These are phyloP conservation scores for Gymnopilus dilepis DNA, from an alignment of 768 basidiomycete genomes.

Conservation along the genomic window DNA sequence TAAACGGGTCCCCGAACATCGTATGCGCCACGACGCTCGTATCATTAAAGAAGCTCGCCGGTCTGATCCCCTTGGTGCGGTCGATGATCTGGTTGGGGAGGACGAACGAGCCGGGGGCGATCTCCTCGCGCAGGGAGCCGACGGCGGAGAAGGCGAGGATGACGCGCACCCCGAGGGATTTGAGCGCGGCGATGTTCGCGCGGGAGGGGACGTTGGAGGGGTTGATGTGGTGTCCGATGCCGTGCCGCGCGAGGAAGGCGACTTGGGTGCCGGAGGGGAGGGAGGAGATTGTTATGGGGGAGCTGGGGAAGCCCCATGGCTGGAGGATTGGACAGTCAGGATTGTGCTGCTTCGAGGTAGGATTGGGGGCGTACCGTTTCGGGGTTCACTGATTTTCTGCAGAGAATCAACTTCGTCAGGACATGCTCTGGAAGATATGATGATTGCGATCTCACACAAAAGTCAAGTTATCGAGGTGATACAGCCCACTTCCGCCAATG, in stretches of 20 bases:
- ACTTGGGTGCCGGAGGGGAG: slow-evolving; percentile 80
- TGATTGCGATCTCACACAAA: slow-evolving; percentile 62
- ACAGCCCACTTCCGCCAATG: slow-evolving; percentile 91
- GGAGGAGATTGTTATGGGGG: slow-evolving; percentile 90
- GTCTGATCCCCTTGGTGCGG: slow-evolving; percentile 92
- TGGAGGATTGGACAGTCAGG: slow-evolving; percentile 31
- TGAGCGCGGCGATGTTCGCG: slow-evolving; percentile 96
- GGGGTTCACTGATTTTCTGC: slow-evolving; percentile 76
- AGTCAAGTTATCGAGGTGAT: slow-evolving; percentile 91
- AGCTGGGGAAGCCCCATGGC: slow-evolving; percentile 94
- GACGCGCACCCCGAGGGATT: slow-evolving; percentile 86
- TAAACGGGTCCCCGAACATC: slow-evolving; percentile 94
- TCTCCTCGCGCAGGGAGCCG: slow-evolving; percentile 92
- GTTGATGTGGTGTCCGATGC: slow-evolving; percentile 74
- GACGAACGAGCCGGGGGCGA: slow-evolving; percentile 86
- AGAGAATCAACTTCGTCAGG: background rate
- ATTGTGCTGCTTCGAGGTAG: background rate
- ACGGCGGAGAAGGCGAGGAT: slow-evolving; percentile 96
- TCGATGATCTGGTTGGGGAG: slow-evolving; percentile 95
- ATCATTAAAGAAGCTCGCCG: slow-evolving; percentile 85
- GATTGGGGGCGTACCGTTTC: slow-evolving; percentile 64
- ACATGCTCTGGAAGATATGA: background rate
- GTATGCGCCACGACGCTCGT: slow-evolving; percentile 88
- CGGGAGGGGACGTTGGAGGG: slow-evolving; percentile 84
- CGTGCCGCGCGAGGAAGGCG: slow-evolving; percentile 94